phyloP scores from a whole-genome alignment of 441 rosid species.

The Melastoma candidum region DNA sequence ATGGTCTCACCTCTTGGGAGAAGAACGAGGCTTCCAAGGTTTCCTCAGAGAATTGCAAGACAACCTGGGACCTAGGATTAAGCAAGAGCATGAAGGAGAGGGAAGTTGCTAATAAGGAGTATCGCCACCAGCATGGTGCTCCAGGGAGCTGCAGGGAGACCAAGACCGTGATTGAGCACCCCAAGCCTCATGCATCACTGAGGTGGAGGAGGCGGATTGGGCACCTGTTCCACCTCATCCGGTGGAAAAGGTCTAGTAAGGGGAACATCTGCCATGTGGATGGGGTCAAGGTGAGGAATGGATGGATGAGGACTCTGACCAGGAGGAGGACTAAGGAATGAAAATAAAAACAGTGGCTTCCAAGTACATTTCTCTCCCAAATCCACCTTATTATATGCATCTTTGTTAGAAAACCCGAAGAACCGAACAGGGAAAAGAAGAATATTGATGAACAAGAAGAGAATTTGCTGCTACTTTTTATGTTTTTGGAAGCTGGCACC shows the following conservation, averaged over 20 bases:
- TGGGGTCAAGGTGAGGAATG: constrained; percentile 55
- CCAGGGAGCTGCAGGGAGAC: constrained; percentile 14
- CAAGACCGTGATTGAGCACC: constrained; percentile 57
- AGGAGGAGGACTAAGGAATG: constrained; percentile 30
- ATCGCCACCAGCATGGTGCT: constrained; percentile 14
- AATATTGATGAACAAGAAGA: too few relatives aligned
- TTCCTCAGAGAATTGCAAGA: constrained; percentile 32
- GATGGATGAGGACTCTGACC: constrained; percentile 79
- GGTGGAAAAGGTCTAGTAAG: constrained; percentile 65
- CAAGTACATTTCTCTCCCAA: too few relatives aligned
- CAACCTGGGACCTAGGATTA: constrained; percentile 23
- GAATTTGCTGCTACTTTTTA: too few relatives aligned
- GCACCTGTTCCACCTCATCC: constrained; percentile 63
- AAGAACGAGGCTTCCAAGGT: constrained; percentile 48
- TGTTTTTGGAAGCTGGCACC: too few relatives aligned
- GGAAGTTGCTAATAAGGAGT: too few relatives aligned
- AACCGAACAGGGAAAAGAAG: too few relatives aligned
- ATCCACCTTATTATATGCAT: too few relatives aligned
- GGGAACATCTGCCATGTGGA: constrained; percentile 60
- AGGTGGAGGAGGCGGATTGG: constrained; percentile 90
- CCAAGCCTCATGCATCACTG: constrained; percentile 44
- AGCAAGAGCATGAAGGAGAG: background rate
- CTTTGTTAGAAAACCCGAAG: too few relatives aligned
- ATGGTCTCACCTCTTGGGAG: constrained; percentile 85
- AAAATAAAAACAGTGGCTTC: too few relatives aligned